Evolutionary conservation across 2,329 filamentous ascomycete species (phyloP).

Genomic region (Fusarium piperis): DNA sequence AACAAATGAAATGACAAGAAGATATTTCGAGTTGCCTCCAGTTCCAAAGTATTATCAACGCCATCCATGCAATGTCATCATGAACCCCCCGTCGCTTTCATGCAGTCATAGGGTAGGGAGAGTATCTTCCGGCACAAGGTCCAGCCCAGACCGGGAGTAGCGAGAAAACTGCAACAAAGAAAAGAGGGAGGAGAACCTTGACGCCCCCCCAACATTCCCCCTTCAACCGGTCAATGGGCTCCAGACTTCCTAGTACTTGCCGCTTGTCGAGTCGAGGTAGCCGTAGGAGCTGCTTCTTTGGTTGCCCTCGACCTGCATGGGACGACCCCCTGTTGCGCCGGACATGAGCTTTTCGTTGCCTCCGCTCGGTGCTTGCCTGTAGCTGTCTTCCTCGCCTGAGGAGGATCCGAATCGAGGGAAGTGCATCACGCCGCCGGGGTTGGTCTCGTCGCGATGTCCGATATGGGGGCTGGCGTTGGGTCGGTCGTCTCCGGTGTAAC

Average conservation of each 20-base stretch:
- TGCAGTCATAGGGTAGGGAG: conserved; percentile 35
- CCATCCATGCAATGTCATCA: conserved; percentile 17
- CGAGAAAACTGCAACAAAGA: conserved; percentile 26
- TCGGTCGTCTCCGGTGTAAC: conserved; percentile 46
- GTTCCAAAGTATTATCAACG: conserved; percentile 29
- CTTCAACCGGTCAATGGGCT: conserved; percentile 25
- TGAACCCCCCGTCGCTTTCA: conserved; percentile 21
- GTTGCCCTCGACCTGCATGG: conserved; percentile 42
- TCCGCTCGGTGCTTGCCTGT: conserved; percentile 17
- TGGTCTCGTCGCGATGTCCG: conserved; percentile 34
- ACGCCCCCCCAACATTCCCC: neutral
- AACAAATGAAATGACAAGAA: conserved; percentile 28
- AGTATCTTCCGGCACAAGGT: conserved; percentile 37
- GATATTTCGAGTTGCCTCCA: conserved; percentile 26
- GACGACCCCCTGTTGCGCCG: conserved; percentile 34
- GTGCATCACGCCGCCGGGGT: conserved; percentile 28
- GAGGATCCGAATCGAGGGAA: conserved; percentile 43
- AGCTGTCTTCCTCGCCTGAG: conserved; percentile 33
- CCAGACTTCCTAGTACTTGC: conserved; percentile 38
- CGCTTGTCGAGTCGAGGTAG: conserved; percentile 44
- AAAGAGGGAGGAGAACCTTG: neutral
- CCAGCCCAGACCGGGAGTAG: conserved; percentile 41
- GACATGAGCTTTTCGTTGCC: conserved; percentile 45
- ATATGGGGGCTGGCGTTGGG: conserved; percentile 40
- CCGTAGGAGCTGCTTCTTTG: conserved; percentile 50